Conservation (phyloP, 768 basidiomycete species). For the Naematelia aurantialba region DNA sequence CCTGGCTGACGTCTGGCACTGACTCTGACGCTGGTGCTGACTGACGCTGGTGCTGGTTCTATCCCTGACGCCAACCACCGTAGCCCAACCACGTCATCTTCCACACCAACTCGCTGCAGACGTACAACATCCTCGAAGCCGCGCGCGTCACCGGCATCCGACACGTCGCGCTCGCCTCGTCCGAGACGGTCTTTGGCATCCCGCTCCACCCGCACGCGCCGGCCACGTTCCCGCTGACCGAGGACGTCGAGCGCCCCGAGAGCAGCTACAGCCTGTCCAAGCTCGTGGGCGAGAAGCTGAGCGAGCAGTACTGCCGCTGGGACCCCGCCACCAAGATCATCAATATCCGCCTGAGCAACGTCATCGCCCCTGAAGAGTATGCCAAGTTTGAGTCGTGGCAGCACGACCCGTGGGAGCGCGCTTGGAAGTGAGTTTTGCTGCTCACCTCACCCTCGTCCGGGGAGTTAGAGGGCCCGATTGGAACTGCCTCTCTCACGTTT, state of each 20-base stretch:
- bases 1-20: too few relatives aligned
- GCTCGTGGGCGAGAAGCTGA: conserved; percentile 45
- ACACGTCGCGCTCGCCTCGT: conserved; percentile 42
- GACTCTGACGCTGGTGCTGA: too few relatives aligned
- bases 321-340: conserved; percentile 40
- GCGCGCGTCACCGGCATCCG: conserved; percentile 38
- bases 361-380: conserved; percentile 44
- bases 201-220: conserved; percentile 38
- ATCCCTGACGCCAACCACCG: background rate
- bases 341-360: conserved; percentile 46
- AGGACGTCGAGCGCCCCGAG: conserved; percentile 33
- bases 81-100: conserved; percentile 46
- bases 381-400: conserved; percentile 41
- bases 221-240: conserved; percentile 27
- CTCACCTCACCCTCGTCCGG: too few relatives aligned
- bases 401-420: conserved; percentile 37
- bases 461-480: too few relatives aligned
- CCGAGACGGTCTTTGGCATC: conserved; percentile 47
- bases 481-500: too few relatives aligned
- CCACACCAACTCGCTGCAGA: conserved; percentile 42
- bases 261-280: conserved; percentile 45
- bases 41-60: conserved; percentile 7
- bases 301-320: conserved; percentile 38
- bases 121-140: conserved; percentile 49
- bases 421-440: conserved; percentile 40